phyloP scores from a whole-genome alignment of 768 basidiomycete genomes.

The Glaciozyma martinii region DNA sequence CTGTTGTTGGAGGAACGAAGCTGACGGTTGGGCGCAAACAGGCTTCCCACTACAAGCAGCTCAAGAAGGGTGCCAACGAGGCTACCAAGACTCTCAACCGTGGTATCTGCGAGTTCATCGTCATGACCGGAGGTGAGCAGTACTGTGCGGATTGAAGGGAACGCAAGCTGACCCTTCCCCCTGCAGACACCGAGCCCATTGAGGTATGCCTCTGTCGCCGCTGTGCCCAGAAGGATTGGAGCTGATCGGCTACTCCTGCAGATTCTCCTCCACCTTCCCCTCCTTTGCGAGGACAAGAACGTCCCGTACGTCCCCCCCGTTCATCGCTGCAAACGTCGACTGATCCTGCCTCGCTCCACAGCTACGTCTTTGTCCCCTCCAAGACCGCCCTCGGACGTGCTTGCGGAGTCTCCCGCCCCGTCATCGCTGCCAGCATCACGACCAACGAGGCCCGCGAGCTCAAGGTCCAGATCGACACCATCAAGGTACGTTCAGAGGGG shows the following conservation, averaged over 20 bases:
- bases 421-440: conserved; percentile 92
- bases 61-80: conserved; percentile 97
- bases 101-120: conserved; percentile 94
- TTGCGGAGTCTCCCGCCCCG: conserved; percentile 87
- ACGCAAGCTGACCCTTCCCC: background rate
- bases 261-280: conserved; percentile 89
- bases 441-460: conserved; percentile 90
- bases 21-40: background rate
- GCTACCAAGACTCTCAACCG: conserved; percentile 81
- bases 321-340: conserved; percentile 5
- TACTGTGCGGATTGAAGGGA: background rate
- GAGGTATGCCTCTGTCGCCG: conserved; percentile 44
- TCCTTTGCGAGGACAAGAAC: conserved; percentile 97
- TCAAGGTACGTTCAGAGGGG: conserved; percentile 50
- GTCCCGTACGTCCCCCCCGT: conserved; percentile 20
- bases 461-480: conserved; percentile 71
- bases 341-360: conserved; percentile 60
- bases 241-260: background rate
- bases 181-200: conserved; percentile 86
- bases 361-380: conserved; percentile 83
- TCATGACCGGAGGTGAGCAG: conserved; percentile 57
- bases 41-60: conserved; percentile 5
- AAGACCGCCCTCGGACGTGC: conserved; percentile 94
- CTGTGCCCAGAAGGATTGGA: background rate
- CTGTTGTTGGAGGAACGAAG: too few species aligned